Conservation (phyloP, 805 yeast species). For the Candida awuae region DNA sequence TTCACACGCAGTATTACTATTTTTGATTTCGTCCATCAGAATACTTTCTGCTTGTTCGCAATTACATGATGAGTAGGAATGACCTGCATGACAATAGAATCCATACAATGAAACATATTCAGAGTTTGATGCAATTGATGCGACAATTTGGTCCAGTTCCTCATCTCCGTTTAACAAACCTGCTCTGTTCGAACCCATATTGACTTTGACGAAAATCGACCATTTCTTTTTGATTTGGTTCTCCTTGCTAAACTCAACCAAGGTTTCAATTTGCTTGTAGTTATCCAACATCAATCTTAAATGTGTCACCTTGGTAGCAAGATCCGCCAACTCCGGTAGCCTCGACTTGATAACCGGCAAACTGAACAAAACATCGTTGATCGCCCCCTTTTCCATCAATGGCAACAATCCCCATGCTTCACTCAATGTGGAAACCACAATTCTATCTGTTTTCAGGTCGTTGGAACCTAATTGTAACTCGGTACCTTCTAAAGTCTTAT, state of each 20-base stretch:
- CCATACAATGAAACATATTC: conserved; percentile 46
- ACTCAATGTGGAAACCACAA: conserved; percentile 60
- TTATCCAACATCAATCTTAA: conserved; percentile 53
- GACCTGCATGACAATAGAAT: conserved; percentile 75
- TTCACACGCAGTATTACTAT: conserved; percentile 47
- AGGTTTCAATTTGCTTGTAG: conserved; percentile 43
- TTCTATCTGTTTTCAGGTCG: conserved; percentile 33
- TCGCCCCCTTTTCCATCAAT: conserved; percentile 9
- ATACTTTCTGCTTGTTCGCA: conserved; percentile 38
- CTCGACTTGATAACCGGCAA: conserved; percentile 48
- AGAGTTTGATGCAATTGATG: conserved; percentile 9
- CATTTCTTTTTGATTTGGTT: conserved; percentile 33
- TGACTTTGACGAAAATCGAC: conserved; percentile 61
- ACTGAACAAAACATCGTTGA: conserved; percentile 46
- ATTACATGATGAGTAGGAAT: conserved; percentile 48
- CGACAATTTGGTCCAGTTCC: conserved; percentile 7
- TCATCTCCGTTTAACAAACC: conserved; percentile 35
- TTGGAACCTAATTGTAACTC: conserved; percentile 44
- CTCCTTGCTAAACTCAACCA: conserved; percentile 31
- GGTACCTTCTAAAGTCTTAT: conserved; percentile 58
- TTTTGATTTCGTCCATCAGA: conserved; percentile 48
- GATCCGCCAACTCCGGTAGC: conserved; percentile 38
- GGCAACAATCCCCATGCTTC: conserved; percentile 58
- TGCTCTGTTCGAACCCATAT: conserved; percentile 68
- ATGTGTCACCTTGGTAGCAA: conserved; percentile 34